Evolutionary conservation across 2,329 filamentous ascomycete genomes (phyloP).

Genomic region (Phaeosphaeria sp.): DNA sequence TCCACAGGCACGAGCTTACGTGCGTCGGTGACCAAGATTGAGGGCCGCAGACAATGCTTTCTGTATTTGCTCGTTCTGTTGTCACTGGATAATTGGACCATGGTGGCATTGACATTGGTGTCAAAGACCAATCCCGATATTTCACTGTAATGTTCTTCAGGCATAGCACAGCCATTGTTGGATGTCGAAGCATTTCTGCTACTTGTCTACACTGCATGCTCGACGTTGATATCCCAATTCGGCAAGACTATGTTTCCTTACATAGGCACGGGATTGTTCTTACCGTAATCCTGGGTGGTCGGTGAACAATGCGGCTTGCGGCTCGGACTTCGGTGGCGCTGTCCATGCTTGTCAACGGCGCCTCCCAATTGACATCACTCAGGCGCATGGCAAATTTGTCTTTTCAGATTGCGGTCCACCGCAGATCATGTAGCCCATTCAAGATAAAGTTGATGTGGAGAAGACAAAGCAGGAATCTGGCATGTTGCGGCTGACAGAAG

Average conservation of each 20-base stretch:
- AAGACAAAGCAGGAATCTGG: conserved; percentile 1
- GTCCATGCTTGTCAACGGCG: background rate
- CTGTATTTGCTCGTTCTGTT: background rate
- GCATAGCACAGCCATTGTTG: no score
- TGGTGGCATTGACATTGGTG: no score
- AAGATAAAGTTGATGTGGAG: background rate
- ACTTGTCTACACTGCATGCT: no score
- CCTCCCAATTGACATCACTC: background rate
- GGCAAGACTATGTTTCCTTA: background rate
- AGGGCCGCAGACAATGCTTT: background rate
- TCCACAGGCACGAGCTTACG: background rate
- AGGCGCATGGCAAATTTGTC: background rate
- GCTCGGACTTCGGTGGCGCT: background rate
- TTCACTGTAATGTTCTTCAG: no score
- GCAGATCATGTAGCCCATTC: background rate
- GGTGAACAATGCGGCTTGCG: background rate
- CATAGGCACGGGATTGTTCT: background rate
- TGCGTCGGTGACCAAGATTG: background rate
- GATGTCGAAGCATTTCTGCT: no score
- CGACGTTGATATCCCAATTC: background rate
- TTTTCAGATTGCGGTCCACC: background rate
- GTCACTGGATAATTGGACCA: background rate
- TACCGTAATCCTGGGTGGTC: background rate
- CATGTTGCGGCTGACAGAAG: background rate
- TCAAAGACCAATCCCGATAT: no score